These are phyloP conservation scores for Termitomyces sp. DNA, from an alignment of 768 basidiomycete species.

Conservation along the genomic window DNA sequence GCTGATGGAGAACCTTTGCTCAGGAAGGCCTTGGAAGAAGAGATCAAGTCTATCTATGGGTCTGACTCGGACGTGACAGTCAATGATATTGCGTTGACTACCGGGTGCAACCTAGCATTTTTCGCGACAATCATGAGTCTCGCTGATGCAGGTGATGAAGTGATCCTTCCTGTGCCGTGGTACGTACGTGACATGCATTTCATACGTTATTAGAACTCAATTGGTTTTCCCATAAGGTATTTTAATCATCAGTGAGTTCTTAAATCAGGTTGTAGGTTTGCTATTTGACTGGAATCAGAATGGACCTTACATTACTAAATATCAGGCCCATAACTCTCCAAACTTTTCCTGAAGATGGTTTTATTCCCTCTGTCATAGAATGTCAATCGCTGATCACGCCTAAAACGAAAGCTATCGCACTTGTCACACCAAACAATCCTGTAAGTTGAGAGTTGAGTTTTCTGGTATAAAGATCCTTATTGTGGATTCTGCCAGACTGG, in stretches of 20 bases:
- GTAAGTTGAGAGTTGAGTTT: conserved; percentile 27
- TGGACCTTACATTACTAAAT: conserved; percentile 62
- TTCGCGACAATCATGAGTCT: conserved; percentile 55
- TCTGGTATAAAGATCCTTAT: background rate
- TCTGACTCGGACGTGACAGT: conserved; percentile 37
- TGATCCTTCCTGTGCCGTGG: conserved; percentile 73
- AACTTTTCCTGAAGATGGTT: conserved; percentile 45
- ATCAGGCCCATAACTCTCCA: conserved; percentile 53
- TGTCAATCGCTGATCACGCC: conserved; percentile 50
- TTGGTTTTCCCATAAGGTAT: conserved; percentile 36
- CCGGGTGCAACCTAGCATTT: conserved; percentile 74
- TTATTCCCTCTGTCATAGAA: conserved; percentile 50
- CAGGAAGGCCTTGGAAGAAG: conserved; percentile 46
- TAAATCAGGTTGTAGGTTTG: background rate
- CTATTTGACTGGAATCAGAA: conserved; percentile 30
- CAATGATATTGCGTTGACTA: conserved; percentile 62
- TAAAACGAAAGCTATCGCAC: conserved; percentile 62
- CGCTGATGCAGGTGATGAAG: conserved; percentile 65
- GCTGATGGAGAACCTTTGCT: conserved; percentile 55
- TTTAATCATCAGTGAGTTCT: conserved; percentile 55
- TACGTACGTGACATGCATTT: conserved; percentile 19
- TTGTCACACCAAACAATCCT: conserved; percentile 78
- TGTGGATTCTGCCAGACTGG: conserved; percentile 42
- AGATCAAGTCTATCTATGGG: conserved; percentile 61
- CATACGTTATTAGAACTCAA: background rate